Base-by-base conservation (phyloP, 1,139 yeast species). In the Meyerozyma guilliermondii region DNA sequence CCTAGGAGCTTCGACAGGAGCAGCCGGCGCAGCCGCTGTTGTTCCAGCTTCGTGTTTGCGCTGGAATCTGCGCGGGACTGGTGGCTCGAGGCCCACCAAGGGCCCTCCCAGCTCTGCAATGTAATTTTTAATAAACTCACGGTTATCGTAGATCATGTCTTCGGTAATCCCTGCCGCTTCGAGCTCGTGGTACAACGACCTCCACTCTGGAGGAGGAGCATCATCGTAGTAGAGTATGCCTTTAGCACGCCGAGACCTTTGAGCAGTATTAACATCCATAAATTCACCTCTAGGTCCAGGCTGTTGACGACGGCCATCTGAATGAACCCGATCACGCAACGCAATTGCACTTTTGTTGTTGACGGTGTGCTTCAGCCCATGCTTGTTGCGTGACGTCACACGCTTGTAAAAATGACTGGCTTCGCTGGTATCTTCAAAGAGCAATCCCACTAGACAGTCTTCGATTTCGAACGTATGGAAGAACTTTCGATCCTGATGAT, bases 391-490 rank as follows among this genome's bases (percentile, higher is more conserved):
- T 41, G 75, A 68, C n/a, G 80, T 71, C 3, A 92, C 92, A 46
- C 88, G 69, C 59, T 89, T 88, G 60, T 67, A 72, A 68, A 92
- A 87, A 58, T 84, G 94, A 3, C 88, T 66, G 0, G 98, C 98
- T 52, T 92, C 98, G 41, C 72, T 73, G 43, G 88, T 80, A 63
- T 91, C 97, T 54, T 91, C 96, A 63, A 92, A 92, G 41, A 92
- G 65, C 18, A 92, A 68, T 0, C 98, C 98, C n/a, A 82, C 91
- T 45, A 75, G 74, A 59, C 96, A 91, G 22, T 87, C 95, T 54
- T 92, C 98, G 45, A 88, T 71, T 66, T 92, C 98, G 66, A 92
- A 92, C 8, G 95, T 77, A 60, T 92, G 98, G 73, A 92, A 92
- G 64, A 87, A 92, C 41, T 95, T 83, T 22, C 98, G 77, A 60